Evolutionary conservation across 2,329 filamentous ascomycete genomes (phyloP).

Genomic region (Fulvia fulva): DNA sequence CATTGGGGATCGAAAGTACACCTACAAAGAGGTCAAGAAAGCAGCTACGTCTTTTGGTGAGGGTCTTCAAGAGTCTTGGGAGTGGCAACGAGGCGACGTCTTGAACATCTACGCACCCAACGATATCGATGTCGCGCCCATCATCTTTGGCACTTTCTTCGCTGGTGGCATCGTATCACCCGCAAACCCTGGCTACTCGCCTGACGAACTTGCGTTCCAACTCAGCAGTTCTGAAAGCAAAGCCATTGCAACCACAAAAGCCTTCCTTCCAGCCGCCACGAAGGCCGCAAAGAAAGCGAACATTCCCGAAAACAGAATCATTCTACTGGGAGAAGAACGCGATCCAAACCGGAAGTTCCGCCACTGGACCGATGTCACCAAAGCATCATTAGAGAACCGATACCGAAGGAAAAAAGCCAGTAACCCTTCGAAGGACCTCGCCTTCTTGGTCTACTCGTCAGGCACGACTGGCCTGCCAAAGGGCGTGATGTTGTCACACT

Average conservation of each 20-base stretch:
- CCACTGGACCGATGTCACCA: conserved; percentile 68
- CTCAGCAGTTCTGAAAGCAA: conserved; percentile 73
- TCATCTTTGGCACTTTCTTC: conserved; percentile 65
- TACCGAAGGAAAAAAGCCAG: conserved; percentile 59
- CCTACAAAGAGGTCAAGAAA: conserved; percentile 62
- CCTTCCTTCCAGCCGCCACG: conserved; percentile 60
- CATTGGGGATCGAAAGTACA: conserved; percentile 66
- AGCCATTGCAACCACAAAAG: conserved; percentile 67
- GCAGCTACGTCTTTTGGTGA: conserved; percentile 72
- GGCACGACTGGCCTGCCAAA: conserved; percentile 91
- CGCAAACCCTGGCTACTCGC: conserved; percentile 82
- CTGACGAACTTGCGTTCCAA: conserved; percentile 78
- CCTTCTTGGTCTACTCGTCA: conserved; percentile 82
- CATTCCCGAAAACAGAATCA: conserved; percentile 64
- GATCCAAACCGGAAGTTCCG: conserved; percentile 58
- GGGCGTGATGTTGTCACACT: conserved; percentile 81
- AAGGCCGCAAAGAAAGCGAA: conserved; percentile 67
- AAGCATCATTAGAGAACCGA: conserved; percentile 56
- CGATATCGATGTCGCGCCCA: conserved; percentile 69
- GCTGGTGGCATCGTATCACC: conserved; percentile 78
- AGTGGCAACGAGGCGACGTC: conserved; percentile 80
- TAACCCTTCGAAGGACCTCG: conserved; percentile 63
- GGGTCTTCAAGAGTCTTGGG: conserved; percentile 68
- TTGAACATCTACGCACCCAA: conserved; percentile 82
- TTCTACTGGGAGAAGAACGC: conserved; percentile 67